A percentile compares a stretch with the other conserved stretches of the same genome.
Evolutionary conservation across 306 rosid genomes (phyloP).

Genomic region (Malus domestica): ASM211411v1 NC_041794.1:31215001-31215500

Average conservation of each 20-base stretch:
- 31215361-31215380: conserved; percentile 68
- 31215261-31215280: conserved; percentile 72
- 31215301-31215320: conserved; percentile 71
- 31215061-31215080: background rate
- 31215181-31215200: background rate
- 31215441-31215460: background rate
- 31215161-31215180: background rate
- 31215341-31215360: conserved; percentile 91
- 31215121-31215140: background rate
- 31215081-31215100: background rate
- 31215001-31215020: background rate
- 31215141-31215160: background rate
- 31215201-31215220: background rate
- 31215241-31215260: conserved; percentile 41
- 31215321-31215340: conserved; percentile 96
- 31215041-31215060: background rate
- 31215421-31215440: background rate
- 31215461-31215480: background rate
- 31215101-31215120: background rate
- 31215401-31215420: conserved; percentile 82
- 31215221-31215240: background rate
- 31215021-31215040: background rate
- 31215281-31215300: conserved; percentile 52
- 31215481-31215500: background rate
- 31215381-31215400: conserved; percentile 60